Evolutionary conservation across 108 stramenopile species (phyloP), one percentile per base, ranked within the genome.

Genomic region (Nannochloropsis oceanica): DNA sequence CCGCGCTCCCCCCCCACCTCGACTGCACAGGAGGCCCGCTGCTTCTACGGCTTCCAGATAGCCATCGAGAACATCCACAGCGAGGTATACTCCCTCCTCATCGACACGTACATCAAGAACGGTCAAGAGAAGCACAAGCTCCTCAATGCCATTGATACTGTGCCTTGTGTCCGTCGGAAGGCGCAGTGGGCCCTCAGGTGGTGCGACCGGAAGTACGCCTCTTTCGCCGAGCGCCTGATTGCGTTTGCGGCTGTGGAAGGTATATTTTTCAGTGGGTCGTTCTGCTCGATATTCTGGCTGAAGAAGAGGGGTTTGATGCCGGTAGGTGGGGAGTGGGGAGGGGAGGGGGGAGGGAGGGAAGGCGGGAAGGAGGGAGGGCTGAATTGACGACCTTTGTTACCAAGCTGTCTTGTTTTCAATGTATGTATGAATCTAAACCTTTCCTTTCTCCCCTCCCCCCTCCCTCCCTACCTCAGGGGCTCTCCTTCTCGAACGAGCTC

Each of bases 231-330:
- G 91, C 94, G 99, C 43, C 92, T 97, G 84, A 92, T 99, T 79
- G 98, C 98, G 88, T 99, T 99, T 90, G 97, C 97, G 24, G 97
- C 97, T 26, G 98, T 99, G n/a, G 99, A 99, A 91, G 99, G 99
- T 11, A 98, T 99, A 82, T 99, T 99, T 92, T 99, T 99, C 91
- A 93, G 93, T 13, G 98, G 99, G 43, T 92, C 92, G 79, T 99
- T 99, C 93, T 99, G 99, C 86, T 93, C 99, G 89, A 97, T 99
- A 81, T 99, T 99, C 87, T 99, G 99, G 99, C 90, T 99, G 59
- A 99, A 99, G 95, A 99, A 99, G 94, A 89, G 99, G 20, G 98
- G 98, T 50, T 93, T 99, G 79, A 99, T 99, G 99, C 98, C 99
- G 13, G 46, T 50, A 50, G 46, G 46, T 14, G 18, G 46, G 46